Percentiles rank a stretch among this genome's conserved stretches.
These are phyloP conservation scores for Talaromyces funiculosus DNA, from an alignment of 2,329 filamentous ascomycete species.

Conservation along the genomic window DNA sequence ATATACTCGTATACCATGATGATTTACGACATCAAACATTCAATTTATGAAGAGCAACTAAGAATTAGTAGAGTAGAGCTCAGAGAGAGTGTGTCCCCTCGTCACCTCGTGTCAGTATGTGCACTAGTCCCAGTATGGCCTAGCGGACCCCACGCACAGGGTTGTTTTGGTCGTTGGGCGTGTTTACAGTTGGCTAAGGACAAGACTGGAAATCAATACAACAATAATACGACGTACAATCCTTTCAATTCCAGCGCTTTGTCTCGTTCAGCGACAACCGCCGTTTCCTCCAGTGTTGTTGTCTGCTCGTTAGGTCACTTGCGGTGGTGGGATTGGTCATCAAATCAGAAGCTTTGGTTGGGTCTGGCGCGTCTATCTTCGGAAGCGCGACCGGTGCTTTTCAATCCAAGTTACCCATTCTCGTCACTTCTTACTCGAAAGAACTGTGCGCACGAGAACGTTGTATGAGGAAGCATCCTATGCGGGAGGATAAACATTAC, in stretches of 20 bases:
- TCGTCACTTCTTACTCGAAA: neutral
- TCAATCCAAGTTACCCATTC: neutral
- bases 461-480: neutral
- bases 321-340: neutral
- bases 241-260: neutral
- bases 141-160: conserved; percentile 7
- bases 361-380: conserved; percentile 9
- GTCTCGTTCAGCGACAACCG: neutral
- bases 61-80: neutral
- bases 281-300: neutral
- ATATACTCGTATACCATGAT: neutral
- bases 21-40: neutral
- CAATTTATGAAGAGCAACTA: neutral
- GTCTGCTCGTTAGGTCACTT: neutral
- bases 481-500: neutral
- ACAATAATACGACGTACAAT: neutral
- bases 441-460: conserved; percentile 2
- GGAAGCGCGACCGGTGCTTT: conserved; percentile 11
- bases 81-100: neutral
- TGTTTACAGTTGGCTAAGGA: neutral
- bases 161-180: conserved; percentile 11
- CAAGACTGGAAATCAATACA: too few species aligned
- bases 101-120: conserved; percentile 4
- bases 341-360: neutral
- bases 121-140: neutral